Evolutionary conservation across 164 flowering plant species (phyloP), one percentile per base, ranked within the genome.

Genomic region (Liriodendron chinense): DNA sequence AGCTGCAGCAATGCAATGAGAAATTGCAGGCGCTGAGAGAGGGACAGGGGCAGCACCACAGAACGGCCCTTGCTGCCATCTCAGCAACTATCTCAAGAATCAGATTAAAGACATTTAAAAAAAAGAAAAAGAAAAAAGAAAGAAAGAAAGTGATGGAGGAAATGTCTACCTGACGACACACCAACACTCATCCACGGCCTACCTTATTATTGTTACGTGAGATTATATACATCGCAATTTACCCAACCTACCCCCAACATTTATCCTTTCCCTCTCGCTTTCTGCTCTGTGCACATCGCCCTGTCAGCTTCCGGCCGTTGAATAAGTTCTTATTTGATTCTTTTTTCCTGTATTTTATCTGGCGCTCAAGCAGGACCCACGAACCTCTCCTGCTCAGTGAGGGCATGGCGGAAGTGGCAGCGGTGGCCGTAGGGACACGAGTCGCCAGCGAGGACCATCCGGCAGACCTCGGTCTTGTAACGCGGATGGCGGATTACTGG

Each of bases 401-500:
- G 88, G 24, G 90, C 85, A 75, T 94, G 98, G 72, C 96, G 97
- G 78, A 94, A 94, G 79, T 94, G 97, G 85, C 98, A 94, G 69
- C 98, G 96, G 75, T 92, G 97, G 68, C 97, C 98, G 62, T 94
- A 94, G 8, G 98, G 98, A 74, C 97, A 94, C 59, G 48, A 71
- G 66, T 85, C 90, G 14, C 97, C 96, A 18, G 88, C 81, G 1
- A 94, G 90, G 73, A 94, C 90, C 97, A 94, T 94, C 24, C 96
- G 85, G 87, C 98, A 94, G 64, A 92, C 91, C 83, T 91, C 93
- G 16, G 98, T 92, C 86, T 94, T 94, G 89, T 92, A 92, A 80
- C 98, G 94, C 25, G 97, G 98, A 81, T 94, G 98, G 73, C 98
- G 94, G 56, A 94, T 85, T 25, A 94, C 92, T 0, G 98, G 97